phyloP scores from a whole-genome alignment of 257 asterid genomes.

The Parsonsia alboflavescens region DNA sequence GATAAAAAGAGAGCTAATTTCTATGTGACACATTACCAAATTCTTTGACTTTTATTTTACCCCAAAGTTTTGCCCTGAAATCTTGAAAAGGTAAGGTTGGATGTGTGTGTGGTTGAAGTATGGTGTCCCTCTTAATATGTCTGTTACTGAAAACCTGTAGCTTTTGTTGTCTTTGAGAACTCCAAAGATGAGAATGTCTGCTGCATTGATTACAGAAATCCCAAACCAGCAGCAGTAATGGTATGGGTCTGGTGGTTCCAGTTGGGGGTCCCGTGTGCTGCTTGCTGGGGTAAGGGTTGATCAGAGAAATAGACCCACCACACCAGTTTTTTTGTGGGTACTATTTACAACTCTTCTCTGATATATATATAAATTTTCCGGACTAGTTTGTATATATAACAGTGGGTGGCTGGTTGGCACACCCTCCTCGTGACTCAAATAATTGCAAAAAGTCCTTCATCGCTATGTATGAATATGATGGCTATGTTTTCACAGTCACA shows the following conservation, averaged over 20 bases:
- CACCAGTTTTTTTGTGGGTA: too few relatives aligned
- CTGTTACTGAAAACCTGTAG: not conserved
- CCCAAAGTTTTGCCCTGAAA: too few relatives aligned
- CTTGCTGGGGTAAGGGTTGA: not conserved
- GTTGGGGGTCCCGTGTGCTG: conserved; percentile 6
- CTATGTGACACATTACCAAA: not conserved
- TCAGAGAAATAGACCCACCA: conserved; percentile 33
- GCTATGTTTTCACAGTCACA: not conserved
- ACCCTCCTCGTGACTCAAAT: conserved; percentile 54
- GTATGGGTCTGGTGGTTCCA: conserved; percentile 3
- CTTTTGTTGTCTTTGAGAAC: not conserved
- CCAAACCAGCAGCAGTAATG: not conserved
- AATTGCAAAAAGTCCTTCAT: conserved; percentile 18
- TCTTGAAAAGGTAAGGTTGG: too few relatives aligned
- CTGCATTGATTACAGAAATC: conserved; percentile 16
- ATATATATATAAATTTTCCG: not conserved
- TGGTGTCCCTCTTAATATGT: not conserved
- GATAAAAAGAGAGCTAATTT: too few relatives aligned
- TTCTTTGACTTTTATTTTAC: too few relatives aligned
- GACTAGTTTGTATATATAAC: conserved; percentile 1
- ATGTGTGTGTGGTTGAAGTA: not conserved
- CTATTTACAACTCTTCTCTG: not conserved
- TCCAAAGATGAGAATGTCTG: conserved; percentile 15
- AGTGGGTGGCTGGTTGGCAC: conserved; percentile 14
- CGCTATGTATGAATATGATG: not conserved